phyloP scores from a whole-genome alignment of 2,329 filamentous ascomycete genomes.

The Gyromitra esculenta region DNA sequence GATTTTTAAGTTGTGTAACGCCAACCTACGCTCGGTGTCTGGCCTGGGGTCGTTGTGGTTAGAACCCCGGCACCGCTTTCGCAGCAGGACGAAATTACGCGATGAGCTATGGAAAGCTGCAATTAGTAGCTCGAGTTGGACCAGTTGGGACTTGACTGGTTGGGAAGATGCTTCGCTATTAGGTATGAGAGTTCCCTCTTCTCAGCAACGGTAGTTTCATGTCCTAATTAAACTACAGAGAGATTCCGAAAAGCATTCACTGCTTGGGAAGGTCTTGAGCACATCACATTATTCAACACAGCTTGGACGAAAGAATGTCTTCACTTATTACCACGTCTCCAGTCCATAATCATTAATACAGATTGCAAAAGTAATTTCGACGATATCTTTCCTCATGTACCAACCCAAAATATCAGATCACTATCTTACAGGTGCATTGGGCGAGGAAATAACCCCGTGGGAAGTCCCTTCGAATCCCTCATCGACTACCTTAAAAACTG shows the following conservation, averaged over 20 bases:
- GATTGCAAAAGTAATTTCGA: constrained; percentile 10
- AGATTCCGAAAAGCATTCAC: constrained; percentile 2
- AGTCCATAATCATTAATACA: constrained; percentile 22
- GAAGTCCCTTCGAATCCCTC: constrained; percentile 22
- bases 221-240: neutral
- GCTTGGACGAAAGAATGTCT: constrained; percentile 36
- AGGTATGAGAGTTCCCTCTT: constrained; percentile 3
- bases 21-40: constrained; percentile 12
- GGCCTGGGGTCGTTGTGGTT: constrained; percentile 16
- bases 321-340: constrained; percentile 22
- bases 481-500: constrained; percentile 7
- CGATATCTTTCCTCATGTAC: constrained; percentile 18
- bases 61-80: constrained; percentile 10
- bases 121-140: constrained; percentile 18
- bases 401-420: constrained; percentile 22
- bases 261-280: constrained; percentile 16
- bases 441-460: constrained; percentile 1
- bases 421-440: constrained; percentile 28
- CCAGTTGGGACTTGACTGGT: constrained; percentile 21
- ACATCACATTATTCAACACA: constrained; percentile 19
- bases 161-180: constrained; percentile 11
- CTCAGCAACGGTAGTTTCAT: neutral
- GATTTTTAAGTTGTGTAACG: constrained; percentile 24
- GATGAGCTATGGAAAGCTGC: constrained; percentile 13
- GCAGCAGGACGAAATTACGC: constrained; percentile 5